Evolutionary conservation across 306 rosid species (phyloP), one percentile per base, ranked within the genome.

Genomic region (Cucurbita pepo): DNA sequence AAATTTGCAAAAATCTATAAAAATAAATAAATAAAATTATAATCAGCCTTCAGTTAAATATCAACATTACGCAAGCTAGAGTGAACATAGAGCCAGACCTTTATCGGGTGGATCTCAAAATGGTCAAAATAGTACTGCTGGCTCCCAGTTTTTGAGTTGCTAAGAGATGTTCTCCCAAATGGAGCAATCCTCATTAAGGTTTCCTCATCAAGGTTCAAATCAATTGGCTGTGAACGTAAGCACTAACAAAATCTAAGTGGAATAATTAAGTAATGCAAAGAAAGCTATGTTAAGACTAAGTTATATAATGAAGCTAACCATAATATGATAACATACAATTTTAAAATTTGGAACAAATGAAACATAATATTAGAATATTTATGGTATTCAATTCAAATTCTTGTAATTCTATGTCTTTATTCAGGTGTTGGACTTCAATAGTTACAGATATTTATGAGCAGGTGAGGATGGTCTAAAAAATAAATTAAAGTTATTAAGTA

Each of bases 81-180:
- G 78, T 41, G 78, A 60, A 60, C 47, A 51, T 77, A 76, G 77
- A 66, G 73, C 61, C 70, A 76, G 41, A 92, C 98, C 98, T 90
- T 93, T 78, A 93, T 84, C 6, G 98, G 98, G 67, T 88, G 97
- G 79, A 93, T 87, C 87, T 93, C 98, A 83, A 93, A 90, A 82
- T 93, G 90, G 75, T 93, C 97, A 79, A 93, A 93, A 78, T 93
- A 93, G 79, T 78, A 86, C 78, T 84, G 91, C 71, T 79, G 88
- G 79, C 96, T 90, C 77, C 77, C 79, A n/a, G 77, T 14, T 45
- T 75, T 83, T 60, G 88, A 83, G 75, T 81, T 80, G 70, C 83
- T 82, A 25, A 93, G 89, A 81, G 98, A 93, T 22, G 87, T 83
- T 81, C 98, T 88, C 98, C 98, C 90, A 82, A 93, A 93, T 74